Base-by-base conservation (phyloP, 1,284 basidiomycete species). In the Agroathelia rolfsii region DNA sequence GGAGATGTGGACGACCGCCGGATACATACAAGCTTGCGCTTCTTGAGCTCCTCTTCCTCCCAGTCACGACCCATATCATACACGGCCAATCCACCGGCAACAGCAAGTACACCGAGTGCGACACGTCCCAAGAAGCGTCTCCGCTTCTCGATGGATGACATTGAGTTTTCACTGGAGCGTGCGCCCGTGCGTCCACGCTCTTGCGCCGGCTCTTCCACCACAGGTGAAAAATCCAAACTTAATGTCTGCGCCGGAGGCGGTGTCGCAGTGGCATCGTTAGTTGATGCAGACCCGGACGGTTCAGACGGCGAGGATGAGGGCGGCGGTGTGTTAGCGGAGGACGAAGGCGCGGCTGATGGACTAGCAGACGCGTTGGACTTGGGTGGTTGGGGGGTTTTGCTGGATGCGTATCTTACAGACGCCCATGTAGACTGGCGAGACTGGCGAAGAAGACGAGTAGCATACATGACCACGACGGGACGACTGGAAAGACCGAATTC, bases 91-190 rank as follows among this genome's bases (percentile, higher is more conserved):
- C 60, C 62, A 16, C 71, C 51, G 2, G 62, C 70, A 9, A 72
- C 55, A 7, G 61, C 66, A 6, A 78, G 52, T 13, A 76, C 46
- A 4, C 66, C 79, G 6, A 79, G 46, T 7, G 66, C 58, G 4
- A 76, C 46, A 24, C 78, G 62, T 7, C 69, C 64, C 45, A 77
- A 54, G 42, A 64, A 57, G 38, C 66, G 61, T 38, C 83, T 64
- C 45, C 66, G 66, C 42, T 70, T 65, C 53, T 92, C 87, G 36
- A 76, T 78, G 34, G 76, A 76, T 13, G 82, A 81, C 36, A 81
- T 56, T 3, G 74, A 72, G 33, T 75, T 75, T 43, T 73, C 78
- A 2, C 79, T 76, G 2, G 81, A 84, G 47, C 63, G 65, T 32
- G 84, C 84, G 13, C 82, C 80, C 0, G 82, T 85, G 28, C 69